phyloP scores from a whole-genome alignment of 352 stramenopile genomes.

The Globisporangium alternatum region DNA sequence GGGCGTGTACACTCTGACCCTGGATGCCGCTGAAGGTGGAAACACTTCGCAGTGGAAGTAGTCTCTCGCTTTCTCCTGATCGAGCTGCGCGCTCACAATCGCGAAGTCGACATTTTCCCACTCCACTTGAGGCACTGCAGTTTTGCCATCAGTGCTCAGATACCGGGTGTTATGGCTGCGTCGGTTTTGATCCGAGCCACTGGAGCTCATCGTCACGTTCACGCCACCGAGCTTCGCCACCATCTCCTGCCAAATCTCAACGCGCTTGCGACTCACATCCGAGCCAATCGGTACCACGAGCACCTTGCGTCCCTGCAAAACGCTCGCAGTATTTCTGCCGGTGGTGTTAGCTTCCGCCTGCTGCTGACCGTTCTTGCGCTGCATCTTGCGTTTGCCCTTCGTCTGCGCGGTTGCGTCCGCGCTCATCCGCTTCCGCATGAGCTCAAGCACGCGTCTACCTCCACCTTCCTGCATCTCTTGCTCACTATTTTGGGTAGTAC shows the following conservation, averaged over 20 bases:
- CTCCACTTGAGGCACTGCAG: conserved; percentile 18
- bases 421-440: conserved; percentile 1
- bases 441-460: neutral
- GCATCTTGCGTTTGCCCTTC: neutral
- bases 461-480: neutral
- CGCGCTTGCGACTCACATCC: conserved; percentile 63
- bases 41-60: conserved; percentile 33
- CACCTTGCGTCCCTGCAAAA: conserved; percentile 40
- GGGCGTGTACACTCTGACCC: conserved; percentile 42
- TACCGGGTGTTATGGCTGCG: neutral
- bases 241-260: conserved; percentile 63
- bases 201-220: neutral
- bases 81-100: conserved; percentile 47
- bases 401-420: neutral
- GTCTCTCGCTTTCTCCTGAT: conserved; percentile 26
- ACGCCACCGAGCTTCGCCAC: conserved; percentile 48
- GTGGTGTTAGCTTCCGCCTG: neutral
- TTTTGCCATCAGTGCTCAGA: neutral
- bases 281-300: conserved; percentile 51
- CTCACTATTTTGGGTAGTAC: neutral
- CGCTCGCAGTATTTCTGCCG: neutral
- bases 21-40: conserved; percentile 19
- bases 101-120: conserved; percentile 45
- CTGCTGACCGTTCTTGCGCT: conserved; percentile 20
- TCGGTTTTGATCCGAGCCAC: neutral